Base-by-base conservation (phyloP, 169 alveolate genomes). In the Theileria annulata region DNA sequence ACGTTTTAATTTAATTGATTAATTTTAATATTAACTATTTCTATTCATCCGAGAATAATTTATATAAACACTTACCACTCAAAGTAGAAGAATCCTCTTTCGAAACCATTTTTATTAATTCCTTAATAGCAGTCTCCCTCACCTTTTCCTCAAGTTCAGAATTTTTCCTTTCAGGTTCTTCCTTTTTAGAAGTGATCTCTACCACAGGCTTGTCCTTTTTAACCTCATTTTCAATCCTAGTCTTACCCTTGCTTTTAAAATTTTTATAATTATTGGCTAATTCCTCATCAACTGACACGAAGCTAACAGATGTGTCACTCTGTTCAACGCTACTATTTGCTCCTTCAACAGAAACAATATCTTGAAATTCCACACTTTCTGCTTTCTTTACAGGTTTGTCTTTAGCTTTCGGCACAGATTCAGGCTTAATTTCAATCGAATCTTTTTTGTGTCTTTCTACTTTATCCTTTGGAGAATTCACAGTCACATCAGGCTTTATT, bases 1-100 rank as follows among this genome's bases (percentile, higher is more conserved):
- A 93, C 74, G 23, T 68, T 82, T 63, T 82, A 49, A 27, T 13
- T 48, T 68, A 48, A 23, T 62, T 62, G 25, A 27, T 62, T 62
- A n/a, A 62, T 15, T 62, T 62, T 62, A 62, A 62, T 3, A 62
- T 2, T 10, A 58, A 58, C 35, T 58, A 58, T 58, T 58, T 25
- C 0, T 25, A 23, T 4, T 5, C 35, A 42, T 42, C 13, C 6
- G 51, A 42, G 51, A 42, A 3, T 42, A 42, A 42, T 42, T 42
- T 42, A 3, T 42, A 42, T 42, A 42, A 42, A 42, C 3, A 42
- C 51, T 42, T 10, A 42, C 51, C 19, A 42, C 19, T 17, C 13
- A 42, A 42, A 42, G 3, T 42, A 10, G 51, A 42, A 42, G 51
- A 42, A 42, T 42, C 51, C 51, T 10, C 13, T 42, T 42, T 42